Base-by-base conservation (phyloP, 1,284 basidiomycete genomes). In the Puccinia hordei region DNA sequence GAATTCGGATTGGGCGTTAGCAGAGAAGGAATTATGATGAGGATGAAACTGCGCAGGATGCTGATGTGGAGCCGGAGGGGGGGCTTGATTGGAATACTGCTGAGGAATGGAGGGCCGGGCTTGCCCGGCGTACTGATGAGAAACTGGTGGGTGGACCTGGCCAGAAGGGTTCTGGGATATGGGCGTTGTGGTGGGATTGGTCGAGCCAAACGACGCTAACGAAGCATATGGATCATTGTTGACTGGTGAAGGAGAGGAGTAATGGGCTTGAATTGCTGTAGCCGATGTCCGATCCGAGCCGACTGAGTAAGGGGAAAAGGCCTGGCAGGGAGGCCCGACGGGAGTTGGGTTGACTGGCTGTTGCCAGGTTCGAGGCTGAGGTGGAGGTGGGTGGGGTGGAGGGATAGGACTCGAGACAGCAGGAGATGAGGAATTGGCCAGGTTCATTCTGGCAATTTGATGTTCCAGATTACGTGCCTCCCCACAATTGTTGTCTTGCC, bases 1-100 rank as follows among this genome's bases (percentile, higher is more conserved):
- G 27, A 9, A 35, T 24, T 49, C 66, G 44, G 41, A 71, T 51
- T 68, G 72, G 44, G 38, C n/a, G 24, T 65, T 73, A 68, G 33
- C 17, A 17, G 55, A 27, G 24, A 35, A 66, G 22, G 49, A 10
- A 35, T 65, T 68, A 17, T 75, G 63, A 27, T 55, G 75, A 35
- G 81, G 71, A 12, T 82, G 81, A 22, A 82, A 74, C 0, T 82
- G 82, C n/a, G 81, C 82, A n/a, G 83, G 83, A 3, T 87, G 86
- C 81, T 89, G 88, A 2, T 90, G 85, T 53, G 86, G 87, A 53
- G 86, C 85, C 5, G 84, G 83, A 5, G 78, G 69, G 57, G 38
- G 59, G 44, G 74, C 75, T 19, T 59, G 66, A 27, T 81, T 80
- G 17, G 81, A 66, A 65, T 82, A 63, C 53, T 82, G 73, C 22